Conservation (phyloP, 1,284 basidiomycete genomes). For the Ustilago crameri region DNA sequence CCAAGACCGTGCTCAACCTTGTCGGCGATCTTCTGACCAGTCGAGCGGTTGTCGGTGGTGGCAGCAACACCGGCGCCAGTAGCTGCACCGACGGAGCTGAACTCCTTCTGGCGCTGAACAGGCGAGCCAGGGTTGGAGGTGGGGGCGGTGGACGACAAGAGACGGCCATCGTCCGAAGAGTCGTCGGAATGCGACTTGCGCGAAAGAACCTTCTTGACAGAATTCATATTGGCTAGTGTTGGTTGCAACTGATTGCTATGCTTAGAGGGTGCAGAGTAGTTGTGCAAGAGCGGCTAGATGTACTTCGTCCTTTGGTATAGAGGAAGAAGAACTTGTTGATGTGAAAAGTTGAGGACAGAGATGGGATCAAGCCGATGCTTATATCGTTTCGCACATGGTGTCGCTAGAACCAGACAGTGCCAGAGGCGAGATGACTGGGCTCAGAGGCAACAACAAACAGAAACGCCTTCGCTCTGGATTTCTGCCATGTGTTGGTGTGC, state of each 20-base stretch:
- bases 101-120: conserved; percentile 20
- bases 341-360: not conserved
- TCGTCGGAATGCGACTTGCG: conserved; percentile 38
- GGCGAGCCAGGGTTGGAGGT: conserved; percentile 44
- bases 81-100: conserved; percentile 15
- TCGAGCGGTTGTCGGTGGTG: conserved; percentile 15
- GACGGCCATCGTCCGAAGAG: conserved; percentile 38
- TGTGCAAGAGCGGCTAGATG: conserved; percentile 20
- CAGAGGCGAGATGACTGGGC: too few relatives aligned
- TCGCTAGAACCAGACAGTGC: not conserved
- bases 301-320: conserved; percentile 5
- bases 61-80: conserved; percentile 9
- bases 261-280: not conserved
- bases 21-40: conserved; percentile 32
- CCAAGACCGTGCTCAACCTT: conserved; percentile 48
- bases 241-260: not conserved
- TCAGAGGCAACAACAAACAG: not conserved
- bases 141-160: conserved; percentile 30
- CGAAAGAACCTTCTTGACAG: conserved; percentile 50
- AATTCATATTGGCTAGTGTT: conserved; percentile 31
- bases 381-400: conserved; percentile 16
- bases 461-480: not conserved
- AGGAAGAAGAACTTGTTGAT: conserved; percentile 14
- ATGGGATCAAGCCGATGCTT: conserved; percentile 1
- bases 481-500: too few relatives aligned